Conservation (phyloP, 2,329 filamentous ascomycete genomes). For the Alternaria metachromatica region DNA sequence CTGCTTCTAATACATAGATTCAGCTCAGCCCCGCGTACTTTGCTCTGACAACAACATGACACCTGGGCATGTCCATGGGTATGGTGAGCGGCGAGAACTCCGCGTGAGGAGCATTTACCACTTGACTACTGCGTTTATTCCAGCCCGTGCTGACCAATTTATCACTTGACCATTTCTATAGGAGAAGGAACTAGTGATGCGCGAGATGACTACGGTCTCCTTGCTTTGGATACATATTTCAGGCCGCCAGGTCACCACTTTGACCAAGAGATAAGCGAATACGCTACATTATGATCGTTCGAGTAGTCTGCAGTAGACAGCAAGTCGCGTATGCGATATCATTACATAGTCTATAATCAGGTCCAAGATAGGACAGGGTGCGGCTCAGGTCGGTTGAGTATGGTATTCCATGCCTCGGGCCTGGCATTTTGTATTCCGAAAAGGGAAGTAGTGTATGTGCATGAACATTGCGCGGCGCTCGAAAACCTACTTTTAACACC, state of each 20-base stretch:
- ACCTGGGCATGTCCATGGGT: background rate
- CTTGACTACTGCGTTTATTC: background rate
- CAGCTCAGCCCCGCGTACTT: background rate
- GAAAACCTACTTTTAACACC: background rate
- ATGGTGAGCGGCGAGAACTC: background rate
- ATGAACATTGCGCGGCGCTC: no score
- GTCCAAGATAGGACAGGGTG: background rate
- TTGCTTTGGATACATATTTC: background rate
- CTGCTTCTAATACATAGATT: background rate
- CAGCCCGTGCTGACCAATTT: background rate
- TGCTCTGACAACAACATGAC: background rate
- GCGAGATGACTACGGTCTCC: background rate
- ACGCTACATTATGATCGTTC: background rate
- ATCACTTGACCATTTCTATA: background rate
- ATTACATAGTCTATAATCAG: background rate
- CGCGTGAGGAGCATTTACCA: background rate
- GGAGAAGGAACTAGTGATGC: background rate
- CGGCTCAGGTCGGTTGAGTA: no score
- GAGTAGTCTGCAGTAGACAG: background rate
- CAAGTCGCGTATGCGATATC: background rate
- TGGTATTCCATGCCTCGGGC: background rate
- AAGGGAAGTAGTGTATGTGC: background rate
- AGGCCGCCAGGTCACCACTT: background rate
- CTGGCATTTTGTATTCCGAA: background rate
- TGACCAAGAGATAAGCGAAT: background rate